Percentiles rank a stretch among this genome's conserved stretches.
phyloP scores from a whole-genome alignment of 441 rosid species.

The Erysimum pusillum region DNA sequence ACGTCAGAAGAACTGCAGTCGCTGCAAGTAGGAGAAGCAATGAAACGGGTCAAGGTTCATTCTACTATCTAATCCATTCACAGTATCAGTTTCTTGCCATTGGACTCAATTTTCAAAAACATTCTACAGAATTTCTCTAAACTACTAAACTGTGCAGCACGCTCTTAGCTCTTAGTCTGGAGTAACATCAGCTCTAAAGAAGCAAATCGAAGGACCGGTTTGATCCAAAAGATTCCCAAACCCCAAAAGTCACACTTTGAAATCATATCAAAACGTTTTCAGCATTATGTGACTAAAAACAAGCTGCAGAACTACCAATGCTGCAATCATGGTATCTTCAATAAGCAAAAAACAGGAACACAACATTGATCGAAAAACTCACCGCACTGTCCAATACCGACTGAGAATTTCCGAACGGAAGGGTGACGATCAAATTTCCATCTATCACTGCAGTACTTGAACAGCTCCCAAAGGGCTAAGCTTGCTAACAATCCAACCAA shows the following conservation, averaged over 20 bases:
- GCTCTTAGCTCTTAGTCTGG: neutral
- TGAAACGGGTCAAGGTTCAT: neutral
- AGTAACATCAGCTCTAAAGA: conserved; percentile 7
- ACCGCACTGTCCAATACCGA: conserved; percentile 86
- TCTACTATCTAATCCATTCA: neutral
- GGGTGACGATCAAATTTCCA: conserved; percentile 78
- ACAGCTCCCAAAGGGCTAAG: conserved; percentile 88
- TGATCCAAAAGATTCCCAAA: conserved; percentile 5
- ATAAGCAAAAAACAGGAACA: neutral
- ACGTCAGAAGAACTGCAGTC: conserved; percentile 68
- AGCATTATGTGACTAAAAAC: conserved; percentile 1
- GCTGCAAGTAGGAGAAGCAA: conserved; percentile 61
- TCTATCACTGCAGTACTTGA: conserved; percentile 72
- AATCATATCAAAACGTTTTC: conserved; percentile 4
- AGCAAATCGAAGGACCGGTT: neutral
- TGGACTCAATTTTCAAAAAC: neutral
- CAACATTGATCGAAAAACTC: conserved; percentile 44
- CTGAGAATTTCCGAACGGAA: conserved; percentile 54
- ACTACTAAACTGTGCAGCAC: neutral
- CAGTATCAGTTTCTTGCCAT: conserved; percentile 11
- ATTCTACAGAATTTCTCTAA: neutral
- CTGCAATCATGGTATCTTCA: neutral
- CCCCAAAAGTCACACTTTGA: neutral
- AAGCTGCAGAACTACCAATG: conserved; percentile 20
- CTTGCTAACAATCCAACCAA: conserved; percentile 81